These are phyloP conservation scores for Penstemon newberryi DNA, from an alignment of 257 asterid genomes.

Conservation along the genomic window DNA sequence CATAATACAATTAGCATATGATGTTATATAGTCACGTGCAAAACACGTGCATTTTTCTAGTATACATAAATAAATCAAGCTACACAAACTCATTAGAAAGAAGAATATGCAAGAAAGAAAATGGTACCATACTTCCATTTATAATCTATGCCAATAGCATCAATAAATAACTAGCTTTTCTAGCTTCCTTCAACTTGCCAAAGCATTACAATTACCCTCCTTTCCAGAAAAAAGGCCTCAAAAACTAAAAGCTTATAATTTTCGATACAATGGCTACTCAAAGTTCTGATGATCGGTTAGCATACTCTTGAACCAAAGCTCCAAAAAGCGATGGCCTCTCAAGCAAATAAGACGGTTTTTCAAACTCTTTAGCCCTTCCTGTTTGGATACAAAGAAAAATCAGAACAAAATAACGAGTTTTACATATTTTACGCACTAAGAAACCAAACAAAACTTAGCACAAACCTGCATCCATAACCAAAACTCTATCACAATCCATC, in stretches of 20 bases:
- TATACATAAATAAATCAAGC: too few relatives aligned
- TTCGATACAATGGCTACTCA: conserved; percentile 27
- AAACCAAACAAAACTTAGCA: background rate
- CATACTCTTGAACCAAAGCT: conserved; percentile 95
- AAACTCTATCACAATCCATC: conserved; percentile 91
- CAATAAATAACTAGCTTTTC: too few relatives aligned
- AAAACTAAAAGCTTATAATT: background rate
- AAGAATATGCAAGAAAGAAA: too few relatives aligned
- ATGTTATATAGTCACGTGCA: too few relatives aligned
- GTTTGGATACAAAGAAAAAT: conserved; percentile 6
- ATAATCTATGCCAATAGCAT: too few relatives aligned
- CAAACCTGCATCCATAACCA: conserved; percentile 86
- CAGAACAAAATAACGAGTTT: background rate
- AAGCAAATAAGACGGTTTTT: conserved; percentile 65
- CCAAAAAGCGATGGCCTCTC: conserved; percentile 84
- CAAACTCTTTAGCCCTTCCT: conserved; percentile 85
- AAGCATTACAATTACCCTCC: too few relatives aligned
- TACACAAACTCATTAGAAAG: too few relatives aligned
- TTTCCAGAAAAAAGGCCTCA: background rate
- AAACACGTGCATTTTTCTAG: too few relatives aligned
- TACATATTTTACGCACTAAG: background rate
- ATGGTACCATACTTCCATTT: too few relatives aligned
- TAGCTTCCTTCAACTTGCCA: too few relatives aligned
- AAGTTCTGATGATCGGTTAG: conserved; percentile 76
- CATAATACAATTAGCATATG: too few relatives aligned